A percentile compares a stretch with the other conserved stretches of the same genome.
Conservation (phyloP, 2,329 filamentous ascomycete species). For the Monosporascus sp. region DNA sequence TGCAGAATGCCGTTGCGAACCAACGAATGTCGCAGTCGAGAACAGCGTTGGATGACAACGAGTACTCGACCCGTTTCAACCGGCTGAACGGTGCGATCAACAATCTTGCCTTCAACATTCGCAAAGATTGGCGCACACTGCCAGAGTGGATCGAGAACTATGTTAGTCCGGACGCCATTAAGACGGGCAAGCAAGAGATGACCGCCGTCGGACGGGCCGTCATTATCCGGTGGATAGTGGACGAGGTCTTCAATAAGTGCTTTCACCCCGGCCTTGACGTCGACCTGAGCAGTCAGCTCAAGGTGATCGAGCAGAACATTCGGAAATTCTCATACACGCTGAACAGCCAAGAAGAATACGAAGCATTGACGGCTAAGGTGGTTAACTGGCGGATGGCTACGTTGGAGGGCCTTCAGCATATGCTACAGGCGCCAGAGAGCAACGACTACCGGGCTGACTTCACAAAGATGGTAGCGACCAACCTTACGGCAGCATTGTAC, state of each 20-base stretch:
- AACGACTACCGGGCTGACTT: constrained; percentile 63
- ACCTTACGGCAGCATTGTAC: constrained; percentile 64
- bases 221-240: constrained; percentile 83
- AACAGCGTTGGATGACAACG: constrained; percentile 90
- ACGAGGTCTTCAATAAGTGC: constrained; percentile 84
- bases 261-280: constrained; percentile 87
- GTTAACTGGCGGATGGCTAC: constrained; percentile 92
- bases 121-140: constrained; percentile 84
- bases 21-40: constrained; percentile 92
- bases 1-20: constrained; percentile 96
- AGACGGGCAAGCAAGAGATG: constrained; percentile 94
- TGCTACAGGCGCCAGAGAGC: constrained; percentile 61
- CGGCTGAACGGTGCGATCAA: constrained; percentile 90
- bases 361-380: constrained; percentile 80
- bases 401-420: constrained; percentile 76
- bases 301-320: constrained; percentile 83
- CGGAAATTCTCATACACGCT: constrained; percentile 69
- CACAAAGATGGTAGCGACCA: constrained; percentile 63
- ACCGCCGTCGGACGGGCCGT: constrained; percentile 86
- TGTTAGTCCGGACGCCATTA: constrained; percentile 79
- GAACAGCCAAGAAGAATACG: constrained; percentile 78
- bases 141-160: constrained; percentile 74
- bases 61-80: constrained; percentile 85
- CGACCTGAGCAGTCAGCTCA: constrained; percentile 70
- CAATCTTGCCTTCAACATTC: constrained; percentile 91